Base-by-base conservation (phyloP, 768 basidiomycete genomes). In the Russula olivacea region DNA sequence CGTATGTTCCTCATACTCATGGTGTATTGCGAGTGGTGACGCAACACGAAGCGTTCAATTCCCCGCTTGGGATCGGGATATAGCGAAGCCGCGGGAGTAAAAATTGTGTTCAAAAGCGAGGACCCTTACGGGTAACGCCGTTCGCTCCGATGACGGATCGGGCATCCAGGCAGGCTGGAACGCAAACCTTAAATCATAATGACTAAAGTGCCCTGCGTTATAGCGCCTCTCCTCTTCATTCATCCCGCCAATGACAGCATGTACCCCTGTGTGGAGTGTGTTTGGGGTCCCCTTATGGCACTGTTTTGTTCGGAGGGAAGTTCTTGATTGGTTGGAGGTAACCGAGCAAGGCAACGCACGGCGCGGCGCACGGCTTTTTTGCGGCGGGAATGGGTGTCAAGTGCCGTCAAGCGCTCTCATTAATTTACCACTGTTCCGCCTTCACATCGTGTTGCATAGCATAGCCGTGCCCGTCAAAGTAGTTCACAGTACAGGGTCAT, bases 131-230 rank as follows among this genome's bases (percentile, higher is more conserved):
- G 56, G 5, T 23, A 58, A 41, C 30, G 28, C 61, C 61, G 60
- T 36, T 6, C n/a, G 7, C 12, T 41, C 41, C 50, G 28, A 34
- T 51, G 30, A 17, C 30, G 19, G 41, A n/a, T 43, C 41, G 17
- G 41, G 41, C 7, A 40, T 15, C 15, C 15, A 38, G 36, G 14
- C 38, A 4, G 38, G 3, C 14, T 15, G 36, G 1, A 17, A 41
- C 40, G n/a, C 11, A 30, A 57, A 47, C 19, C 4, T 34, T 25
- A 61, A 54, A 4, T 38, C 34, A 11, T 0, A 15, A 53, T 61
- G 59, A 61, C 59, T 54, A 61, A 61, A n/a, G n/a, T n/a, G n/a
- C n/a, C n/a, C n/a, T n/a, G 59, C 52, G 32, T 17, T 6, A 17
- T 30, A 3, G 50, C 38, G 30, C 50, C 34, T 30, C 30, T 30